Percentiles rank a stretch among this genome's conserved stretches.
phyloP scores from a whole-genome alignment of 139 green algal species.

The Pleodorina starrii region DNA sequence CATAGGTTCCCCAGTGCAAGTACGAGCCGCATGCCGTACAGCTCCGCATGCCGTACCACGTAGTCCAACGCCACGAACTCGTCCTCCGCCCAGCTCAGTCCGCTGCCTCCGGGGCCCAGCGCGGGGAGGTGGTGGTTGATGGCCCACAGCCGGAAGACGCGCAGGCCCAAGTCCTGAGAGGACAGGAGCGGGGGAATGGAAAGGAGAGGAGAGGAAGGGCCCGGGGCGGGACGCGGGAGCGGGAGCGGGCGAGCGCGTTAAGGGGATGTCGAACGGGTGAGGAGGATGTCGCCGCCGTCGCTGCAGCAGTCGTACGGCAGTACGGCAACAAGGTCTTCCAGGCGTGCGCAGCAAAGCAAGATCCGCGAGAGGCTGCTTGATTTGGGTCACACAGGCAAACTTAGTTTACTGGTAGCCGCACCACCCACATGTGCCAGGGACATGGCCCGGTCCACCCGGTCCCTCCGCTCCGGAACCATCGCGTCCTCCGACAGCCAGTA shows the following conservation, averaged over 20 bases:
- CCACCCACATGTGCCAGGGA: not conserved
- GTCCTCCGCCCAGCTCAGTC: conserved; percentile 11
- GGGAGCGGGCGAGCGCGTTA: not conserved
- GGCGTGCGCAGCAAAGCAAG: too few relatives aligned
- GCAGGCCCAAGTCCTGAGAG: conserved; percentile 57
- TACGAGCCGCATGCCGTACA: conserved; percentile 41
- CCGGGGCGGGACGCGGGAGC: not conserved
- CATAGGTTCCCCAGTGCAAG: conserved; percentile 64
- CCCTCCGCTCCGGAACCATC: not conserved
- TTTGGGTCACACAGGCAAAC: too few relatives aligned
- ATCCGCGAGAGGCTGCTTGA: too few relatives aligned
- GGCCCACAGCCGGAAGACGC: conserved; percentile 58
- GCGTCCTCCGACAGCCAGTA: conserved; percentile 27
- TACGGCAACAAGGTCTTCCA: too few relatives aligned
- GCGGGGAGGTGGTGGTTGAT: conserved; percentile 61
- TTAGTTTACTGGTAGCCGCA: too few relatives aligned
- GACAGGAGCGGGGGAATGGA: not conserved
- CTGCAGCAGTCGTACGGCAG: too few relatives aligned
- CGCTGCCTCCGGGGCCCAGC: not conserved
- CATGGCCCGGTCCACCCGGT: not conserved
- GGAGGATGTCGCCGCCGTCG: too few relatives aligned
- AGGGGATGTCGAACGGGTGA: too few relatives aligned
- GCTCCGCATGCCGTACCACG: conserved; percentile 5
- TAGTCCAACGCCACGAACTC: conserved; percentile 30
- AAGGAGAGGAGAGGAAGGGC: not conserved